phyloP scores from a whole-genome alignment of 2,329 filamentous ascomycete genomes.

The Xylariaceae sp. region DNA sequence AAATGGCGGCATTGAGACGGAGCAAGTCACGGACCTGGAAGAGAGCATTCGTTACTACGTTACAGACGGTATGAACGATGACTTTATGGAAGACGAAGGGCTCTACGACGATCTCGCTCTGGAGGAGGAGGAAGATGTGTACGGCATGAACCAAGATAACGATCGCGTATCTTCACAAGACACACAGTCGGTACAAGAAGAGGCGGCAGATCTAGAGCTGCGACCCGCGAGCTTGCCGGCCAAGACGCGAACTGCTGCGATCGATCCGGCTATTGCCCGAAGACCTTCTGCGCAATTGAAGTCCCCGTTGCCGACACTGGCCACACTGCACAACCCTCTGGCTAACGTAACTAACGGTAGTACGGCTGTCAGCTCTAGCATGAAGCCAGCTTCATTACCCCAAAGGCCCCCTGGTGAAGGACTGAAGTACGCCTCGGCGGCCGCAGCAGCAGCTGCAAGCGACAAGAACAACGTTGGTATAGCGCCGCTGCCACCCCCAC shows the following conservation, averaged over 20 bases:
- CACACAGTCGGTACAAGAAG: conserved; percentile 88
- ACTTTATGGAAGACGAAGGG: conserved; percentile 92
- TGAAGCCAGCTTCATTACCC: conserved; percentile 93
- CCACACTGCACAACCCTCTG: conserved; percentile 82
- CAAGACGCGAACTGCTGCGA: conserved; percentile 61
- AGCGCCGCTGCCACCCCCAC: conserved; percentile 89
- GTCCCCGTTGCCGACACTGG: conserved; percentile 89
- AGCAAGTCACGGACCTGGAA: conserved; percentile 86
- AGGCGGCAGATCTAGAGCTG: conserved; percentile 67
- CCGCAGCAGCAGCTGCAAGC: conserved; percentile 88
- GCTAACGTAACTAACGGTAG: conserved; percentile 65
- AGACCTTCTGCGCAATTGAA: conserved; percentile 90
- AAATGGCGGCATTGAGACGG: conserved; percentile 87
- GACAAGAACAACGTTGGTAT: conserved; percentile 91
- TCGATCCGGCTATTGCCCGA: conserved; percentile 67
- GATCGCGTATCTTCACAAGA: conserved; percentile 96
- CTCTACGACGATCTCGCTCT: conserved; percentile 95
- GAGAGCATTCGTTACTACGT: conserved; percentile 97
- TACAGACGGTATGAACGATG: conserved; percentile 83
- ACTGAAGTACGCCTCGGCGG: conserved; percentile 95
- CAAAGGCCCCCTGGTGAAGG: conserved; percentile 86
- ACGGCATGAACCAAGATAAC: conserved; percentile 79
- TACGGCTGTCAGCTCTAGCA: conserved; percentile 58
- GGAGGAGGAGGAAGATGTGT: conserved; percentile 88
- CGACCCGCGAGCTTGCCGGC: conserved; percentile 52